These are phyloP conservation scores for Allium sativum DNA, from an alignment of 106 monocot species.

Conservation along the genomic window DNA sequence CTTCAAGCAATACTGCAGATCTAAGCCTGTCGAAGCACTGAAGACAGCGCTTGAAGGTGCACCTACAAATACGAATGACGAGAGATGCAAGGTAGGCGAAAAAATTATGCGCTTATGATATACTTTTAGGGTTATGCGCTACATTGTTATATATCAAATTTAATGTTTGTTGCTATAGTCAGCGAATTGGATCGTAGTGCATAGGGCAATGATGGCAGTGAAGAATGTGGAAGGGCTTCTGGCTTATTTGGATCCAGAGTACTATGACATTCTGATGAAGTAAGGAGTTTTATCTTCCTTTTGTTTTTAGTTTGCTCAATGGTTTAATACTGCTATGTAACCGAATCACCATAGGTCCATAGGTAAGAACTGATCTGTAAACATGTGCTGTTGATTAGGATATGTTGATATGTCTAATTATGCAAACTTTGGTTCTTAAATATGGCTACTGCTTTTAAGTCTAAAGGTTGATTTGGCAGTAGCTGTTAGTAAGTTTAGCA, in stretches of 20 bases:
- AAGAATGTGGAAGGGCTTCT: constrained; percentile 85
- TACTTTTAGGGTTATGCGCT: background rate
- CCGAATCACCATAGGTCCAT: too few species aligned
- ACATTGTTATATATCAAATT: background rate
- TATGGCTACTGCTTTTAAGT: too few species aligned
- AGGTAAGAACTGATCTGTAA: too few species aligned
- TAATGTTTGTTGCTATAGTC: constrained; percentile 37
- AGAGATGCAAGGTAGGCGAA: constrained; percentile 72
- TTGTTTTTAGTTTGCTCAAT: background rate
- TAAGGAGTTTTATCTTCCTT: constrained; percentile 13
- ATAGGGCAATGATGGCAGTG: constrained; percentile 89
- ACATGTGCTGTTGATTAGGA: too few species aligned
- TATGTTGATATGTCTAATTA: too few species aligned
- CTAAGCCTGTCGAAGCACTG: constrained; percentile 85
- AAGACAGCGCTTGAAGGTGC: constrained; percentile 75
- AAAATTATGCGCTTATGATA: background rate
- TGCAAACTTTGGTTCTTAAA: too few species aligned
- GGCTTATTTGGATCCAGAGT: constrained; percentile 72
- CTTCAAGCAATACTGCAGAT: constrained; percentile 15
- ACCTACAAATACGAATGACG: constrained; percentile 66
- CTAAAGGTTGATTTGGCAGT: too few species aligned
- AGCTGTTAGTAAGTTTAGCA: too few species aligned
- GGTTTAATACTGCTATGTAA: too few species aligned
- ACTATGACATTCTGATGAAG: constrained; percentile 99
- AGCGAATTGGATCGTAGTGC: constrained; percentile 92